Conservation (phyloP, 108 stramenopile genomes). For the Nitzschia inconspicua region DNA sequence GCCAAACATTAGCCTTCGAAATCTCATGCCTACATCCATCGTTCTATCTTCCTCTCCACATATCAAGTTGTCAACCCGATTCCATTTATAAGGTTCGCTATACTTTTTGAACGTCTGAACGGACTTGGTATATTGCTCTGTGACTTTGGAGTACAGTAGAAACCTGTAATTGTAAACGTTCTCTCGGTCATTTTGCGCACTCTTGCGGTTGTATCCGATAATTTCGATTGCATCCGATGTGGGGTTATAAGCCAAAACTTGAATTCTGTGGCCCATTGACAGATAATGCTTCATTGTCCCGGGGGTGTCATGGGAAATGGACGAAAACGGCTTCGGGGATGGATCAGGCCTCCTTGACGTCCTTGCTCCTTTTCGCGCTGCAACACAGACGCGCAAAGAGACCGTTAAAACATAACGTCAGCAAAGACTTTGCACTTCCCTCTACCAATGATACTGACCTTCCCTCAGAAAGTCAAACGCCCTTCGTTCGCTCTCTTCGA, state of each 20-base stretch:
- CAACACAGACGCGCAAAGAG: not conserved
- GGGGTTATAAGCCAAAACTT: conserved; percentile 69
- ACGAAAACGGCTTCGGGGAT: not conserved
- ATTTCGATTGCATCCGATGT: conserved; percentile 73
- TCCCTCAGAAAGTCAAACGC: conserved; percentile 31
- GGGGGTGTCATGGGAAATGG: not conserved
- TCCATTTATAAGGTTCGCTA: conserved; percentile 72
- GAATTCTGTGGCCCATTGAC: conserved; percentile 46
- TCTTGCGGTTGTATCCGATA: conserved; percentile 61
- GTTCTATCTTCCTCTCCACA: conserved; percentile 63
- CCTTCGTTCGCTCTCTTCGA: conserved; percentile 42
- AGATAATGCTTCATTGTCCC: conserved; percentile 13
- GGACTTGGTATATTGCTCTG: conserved; percentile 42
- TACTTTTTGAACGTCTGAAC: conserved; percentile 86
- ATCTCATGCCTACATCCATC: conserved; percentile 64
- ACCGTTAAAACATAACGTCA: not conserved
- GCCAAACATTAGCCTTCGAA: conserved; percentile 70
- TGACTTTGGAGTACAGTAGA: conserved; percentile 49
- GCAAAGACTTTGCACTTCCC: not conserved
- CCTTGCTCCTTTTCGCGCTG: conserved; percentile 1
- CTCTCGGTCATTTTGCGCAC: conserved; percentile 45
- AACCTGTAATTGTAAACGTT: conserved; percentile 53
- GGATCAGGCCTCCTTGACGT: not conserved
- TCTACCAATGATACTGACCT: conserved; percentile 13
- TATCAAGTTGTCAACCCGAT: conserved; percentile 79